These are phyloP conservation scores for Rubia tinctorum DNA, from an alignment of 305 asterid species.

Conservation along the genomic window DNA sequence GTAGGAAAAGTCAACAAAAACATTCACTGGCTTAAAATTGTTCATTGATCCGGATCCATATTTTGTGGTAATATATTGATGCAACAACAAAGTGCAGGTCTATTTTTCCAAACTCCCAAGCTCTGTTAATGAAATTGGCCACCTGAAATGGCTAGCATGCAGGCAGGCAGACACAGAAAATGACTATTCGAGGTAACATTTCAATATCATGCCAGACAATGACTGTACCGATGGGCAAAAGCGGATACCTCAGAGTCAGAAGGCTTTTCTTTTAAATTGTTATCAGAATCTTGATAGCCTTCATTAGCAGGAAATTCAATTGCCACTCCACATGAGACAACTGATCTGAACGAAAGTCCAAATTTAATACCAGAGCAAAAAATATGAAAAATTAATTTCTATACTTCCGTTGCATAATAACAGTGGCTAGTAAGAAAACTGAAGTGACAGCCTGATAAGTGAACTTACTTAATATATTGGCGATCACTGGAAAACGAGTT, in stretches of 20 bases:
- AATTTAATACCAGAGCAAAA: slow-evolving; percentile 15
- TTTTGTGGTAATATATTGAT: background rate
- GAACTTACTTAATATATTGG: slow-evolving; percentile 61
- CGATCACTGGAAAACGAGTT: slow-evolving; percentile 67
- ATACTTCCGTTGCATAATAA: background rate
- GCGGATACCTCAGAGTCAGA: slow-evolving; percentile 54
- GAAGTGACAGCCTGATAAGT: background rate
- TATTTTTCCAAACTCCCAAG: background rate
- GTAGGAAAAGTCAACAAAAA: background rate
- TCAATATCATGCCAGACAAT: background rate
- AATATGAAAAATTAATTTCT: background rate
- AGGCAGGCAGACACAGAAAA: background rate
- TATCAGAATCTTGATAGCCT: slow-evolving; percentile 30
- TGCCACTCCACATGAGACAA: slow-evolving; percentile 52
- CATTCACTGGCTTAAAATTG: background rate
- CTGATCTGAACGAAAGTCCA: slow-evolving; percentile 44
- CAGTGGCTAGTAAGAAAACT: background rate
- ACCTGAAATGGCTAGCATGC: background rate
- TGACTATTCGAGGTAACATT: background rate
- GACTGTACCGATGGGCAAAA: background rate
- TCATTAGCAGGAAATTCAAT: slow-evolving; percentile 41
- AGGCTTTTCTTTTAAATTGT: slow-evolving; percentile 30
- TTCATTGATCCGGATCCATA: background rate
- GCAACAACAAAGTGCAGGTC: background rate
- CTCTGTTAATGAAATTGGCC: background rate